A percentile compares a stretch with the other conserved stretches of the same genome.
Evolutionary conservation across 176 grass and related monocot genomes (phyloP).

Genomic region (Rhynchospora tenuis): DNA sequence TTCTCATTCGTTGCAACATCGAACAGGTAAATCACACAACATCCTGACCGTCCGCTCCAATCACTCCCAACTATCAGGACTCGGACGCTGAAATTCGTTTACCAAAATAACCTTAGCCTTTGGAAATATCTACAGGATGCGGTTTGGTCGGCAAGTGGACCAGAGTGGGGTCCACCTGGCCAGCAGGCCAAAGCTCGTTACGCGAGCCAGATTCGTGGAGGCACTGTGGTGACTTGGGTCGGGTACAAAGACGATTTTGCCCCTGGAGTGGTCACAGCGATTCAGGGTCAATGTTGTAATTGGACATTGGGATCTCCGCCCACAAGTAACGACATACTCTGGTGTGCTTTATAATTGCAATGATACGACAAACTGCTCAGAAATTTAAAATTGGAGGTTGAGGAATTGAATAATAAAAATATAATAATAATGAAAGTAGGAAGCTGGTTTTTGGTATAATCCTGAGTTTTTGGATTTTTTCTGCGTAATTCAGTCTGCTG

Average conservation of each 20-base stretch:
- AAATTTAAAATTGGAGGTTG: background rate
- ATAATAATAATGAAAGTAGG: too few relatives aligned
- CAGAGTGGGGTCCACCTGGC: background rate
- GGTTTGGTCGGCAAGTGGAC: background rate
- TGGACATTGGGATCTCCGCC: background rate
- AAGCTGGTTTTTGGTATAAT: too few relatives aligned
- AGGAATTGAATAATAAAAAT: background rate
- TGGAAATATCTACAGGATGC: background rate
- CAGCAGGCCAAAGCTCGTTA: background rate
- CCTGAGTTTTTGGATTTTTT: too few relatives aligned
- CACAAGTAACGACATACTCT: background rate
- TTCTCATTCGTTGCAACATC: background rate
- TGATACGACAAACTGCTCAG: background rate
- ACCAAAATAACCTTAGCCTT: background rate
- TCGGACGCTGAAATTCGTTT: background rate
- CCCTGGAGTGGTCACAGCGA: background rate
- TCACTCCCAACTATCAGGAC: background rate
- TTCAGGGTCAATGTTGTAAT: background rate
- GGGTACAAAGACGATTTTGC: background rate
- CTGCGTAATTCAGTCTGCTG: too few relatives aligned
- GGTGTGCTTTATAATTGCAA: background rate
- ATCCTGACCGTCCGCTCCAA: background rate
- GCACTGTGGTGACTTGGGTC: background rate
- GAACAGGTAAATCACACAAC: background rate
- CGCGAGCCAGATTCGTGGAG: background rate